Base-by-base conservation (phyloP, 1,139 yeast genomes). In the Candida glucosophila region DNA sequence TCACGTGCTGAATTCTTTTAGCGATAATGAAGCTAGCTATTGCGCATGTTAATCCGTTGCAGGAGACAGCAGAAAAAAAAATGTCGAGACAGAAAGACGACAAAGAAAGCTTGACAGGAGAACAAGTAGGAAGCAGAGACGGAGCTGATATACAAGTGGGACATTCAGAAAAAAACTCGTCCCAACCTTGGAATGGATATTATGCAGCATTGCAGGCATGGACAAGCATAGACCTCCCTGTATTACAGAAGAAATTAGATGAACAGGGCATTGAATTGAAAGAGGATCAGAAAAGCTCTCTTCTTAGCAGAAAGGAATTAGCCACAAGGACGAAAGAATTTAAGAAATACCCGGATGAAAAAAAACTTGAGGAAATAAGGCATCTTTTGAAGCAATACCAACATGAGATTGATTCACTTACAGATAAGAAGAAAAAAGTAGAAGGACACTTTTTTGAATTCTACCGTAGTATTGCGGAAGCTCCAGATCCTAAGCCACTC, bases 401-500 rank as follows among this genome's bases (percentile, higher is more conserved):
- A 49, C 70, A 76, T 33, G 96, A 86, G 47, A 81, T 90, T 41
- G 98, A 90, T 47, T 59, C 65, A 22, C 60, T 90, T 36, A 83
- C 96, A 3, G 74, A 72, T 39, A 73, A 90, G 39, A 75, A 83
- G 35, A 85, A 86, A 45, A 62, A 54, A 25, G 75, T 82, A 2
- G 97, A 90, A 44, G 62, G 66, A 19, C 65, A 75, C 24, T 79
- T 90, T 44, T 72, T 86, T 50, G 76, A 76, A 13, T 60, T 83
- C 15, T 88, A 88, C 55, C 63, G 86, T 31, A 58, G 73, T 14
- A 57, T 90, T 9, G 83, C 86, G 2, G 95, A 88, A 44, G 90
- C 94, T 0, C 96, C 97, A 0, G 96, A 90, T 52, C 97, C 97
- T 3, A 70, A 68, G 33, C 94, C 95, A 3, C 53, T 88, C 24